These are phyloP conservation scores for Boletellus ananas DNA, from an alignment of 768 basidiomycete genomes.

Conservation along the genomic window DNA sequence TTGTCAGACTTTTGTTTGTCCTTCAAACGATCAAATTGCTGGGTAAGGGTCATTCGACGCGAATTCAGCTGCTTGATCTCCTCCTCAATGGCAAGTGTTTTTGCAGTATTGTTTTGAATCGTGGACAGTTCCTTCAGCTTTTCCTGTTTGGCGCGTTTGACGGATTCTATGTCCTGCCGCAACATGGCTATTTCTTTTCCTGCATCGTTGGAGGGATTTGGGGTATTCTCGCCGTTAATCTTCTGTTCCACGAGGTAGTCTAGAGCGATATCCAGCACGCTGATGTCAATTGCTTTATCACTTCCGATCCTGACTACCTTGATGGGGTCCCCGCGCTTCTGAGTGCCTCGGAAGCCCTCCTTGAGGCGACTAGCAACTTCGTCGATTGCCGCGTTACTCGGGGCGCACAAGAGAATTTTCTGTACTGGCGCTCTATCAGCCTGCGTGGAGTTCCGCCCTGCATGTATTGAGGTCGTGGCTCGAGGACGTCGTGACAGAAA, in stretches of 20 bases:
- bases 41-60: conserved; percentile 59
- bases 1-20: conserved; percentile 80
- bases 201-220: conserved; percentile 45
- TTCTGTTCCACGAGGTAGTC: conserved; percentile 83
- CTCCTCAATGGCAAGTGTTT: conserved; percentile 54
- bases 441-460: conserved; percentile 39
- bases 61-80: conserved; percentile 67
- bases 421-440: conserved; percentile 48
- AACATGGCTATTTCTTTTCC: conserved; percentile 56
- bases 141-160: conserved; percentile 55
- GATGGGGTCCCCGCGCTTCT: conserved; percentile 50
- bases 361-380: conserved; percentile 89
- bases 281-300: conserved; percentile 67
- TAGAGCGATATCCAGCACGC: conserved; percentile 81
- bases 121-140: conserved; percentile 60
- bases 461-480: conserved; percentile 47
- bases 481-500: conserved; percentile 62
- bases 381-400: conserved; percentile 97
- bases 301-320: conserved; percentile 91
- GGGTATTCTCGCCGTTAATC: conserved; percentile 43
- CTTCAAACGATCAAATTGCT: conserved; percentile 69
- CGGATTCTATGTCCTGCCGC: conserved; percentile 62
- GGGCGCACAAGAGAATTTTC: conserved; percentile 89
- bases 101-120: conserved; percentile 54
- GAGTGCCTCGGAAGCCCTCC: conserved; percentile 62